Conservation (phyloP, 176 grass and related monocot species). For the Eleusine coracana region DNA sequence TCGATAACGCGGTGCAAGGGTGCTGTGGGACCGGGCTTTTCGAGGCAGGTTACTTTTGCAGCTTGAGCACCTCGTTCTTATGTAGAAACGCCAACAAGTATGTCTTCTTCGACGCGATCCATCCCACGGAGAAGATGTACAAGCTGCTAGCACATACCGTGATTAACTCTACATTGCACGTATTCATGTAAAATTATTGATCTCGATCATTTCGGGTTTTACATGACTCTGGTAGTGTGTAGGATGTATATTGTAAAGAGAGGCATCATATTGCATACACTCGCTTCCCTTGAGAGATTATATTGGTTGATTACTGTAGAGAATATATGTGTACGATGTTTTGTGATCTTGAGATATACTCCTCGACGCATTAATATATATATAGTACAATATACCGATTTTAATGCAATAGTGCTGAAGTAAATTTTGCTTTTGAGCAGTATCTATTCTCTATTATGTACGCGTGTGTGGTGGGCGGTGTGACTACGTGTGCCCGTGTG, state of each 20-base stretch:
- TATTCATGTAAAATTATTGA: constrained; percentile 40
- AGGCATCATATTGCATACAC: background rate
- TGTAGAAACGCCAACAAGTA: constrained; percentile 54
- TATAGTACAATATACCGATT: too few species aligned
- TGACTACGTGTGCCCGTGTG: too few species aligned
- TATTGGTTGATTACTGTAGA: background rate
- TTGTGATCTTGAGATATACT: background rate
- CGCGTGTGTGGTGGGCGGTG: too few species aligned
- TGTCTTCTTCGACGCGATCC: constrained; percentile 75
- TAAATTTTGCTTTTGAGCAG: too few species aligned
- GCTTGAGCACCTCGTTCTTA: constrained; percentile 35
- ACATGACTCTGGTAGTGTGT: background rate
- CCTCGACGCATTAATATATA: too few species aligned
- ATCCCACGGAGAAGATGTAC: constrained; percentile 70
- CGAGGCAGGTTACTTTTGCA: constrained; percentile 70
- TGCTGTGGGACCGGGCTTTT: constrained; percentile 75
- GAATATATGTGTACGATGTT: background rate
- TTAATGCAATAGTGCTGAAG: too few species aligned
- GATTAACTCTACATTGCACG: constrained; percentile 55
- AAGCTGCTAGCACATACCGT: constrained; percentile 48
- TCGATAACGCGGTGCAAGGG: constrained; percentile 67
- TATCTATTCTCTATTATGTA: too few species aligned
- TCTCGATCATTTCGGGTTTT: background rate
- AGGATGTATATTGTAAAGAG: background rate
- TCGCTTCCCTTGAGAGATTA: background rate